A percentile compares a stretch with the other conserved stretches of the same genome.
Conservation (phyloP, 2,329 filamentous ascomycete species). For the Fusarium pseudocircinatum region DNA sequence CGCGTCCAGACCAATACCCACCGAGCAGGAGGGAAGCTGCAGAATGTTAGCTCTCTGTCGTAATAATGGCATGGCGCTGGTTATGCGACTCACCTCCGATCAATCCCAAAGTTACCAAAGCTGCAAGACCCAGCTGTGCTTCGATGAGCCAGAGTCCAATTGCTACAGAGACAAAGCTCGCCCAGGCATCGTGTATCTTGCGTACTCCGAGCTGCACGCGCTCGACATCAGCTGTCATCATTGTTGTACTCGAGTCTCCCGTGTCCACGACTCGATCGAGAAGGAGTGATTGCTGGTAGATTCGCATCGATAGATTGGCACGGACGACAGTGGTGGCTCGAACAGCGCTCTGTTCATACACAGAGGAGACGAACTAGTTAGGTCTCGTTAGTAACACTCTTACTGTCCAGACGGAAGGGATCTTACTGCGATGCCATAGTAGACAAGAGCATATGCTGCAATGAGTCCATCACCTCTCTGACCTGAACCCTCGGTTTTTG, state of each 20-base stretch:
- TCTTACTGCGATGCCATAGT: background rate
- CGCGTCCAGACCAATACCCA: background rate
- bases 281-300: background rate
- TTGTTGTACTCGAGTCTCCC: background rate
- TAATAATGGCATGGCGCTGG: background rate
- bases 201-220: background rate
- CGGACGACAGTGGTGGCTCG: background rate
- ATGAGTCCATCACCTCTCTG: background rate
- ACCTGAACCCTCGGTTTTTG: background rate
- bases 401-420: fast-evolving
- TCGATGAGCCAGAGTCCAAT: background rate
- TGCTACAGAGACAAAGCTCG: background rate
- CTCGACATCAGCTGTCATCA: background rate
- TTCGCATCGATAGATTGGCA: background rate
- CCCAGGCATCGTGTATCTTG: background rate
- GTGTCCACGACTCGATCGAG: background rate
- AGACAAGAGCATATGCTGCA: background rate
- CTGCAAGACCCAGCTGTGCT: background rate
- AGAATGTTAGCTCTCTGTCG: background rate
- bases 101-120: fast-evolving
- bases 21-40: fast-evolving
- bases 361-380: background rate
- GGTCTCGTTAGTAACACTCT: fast-evolving
- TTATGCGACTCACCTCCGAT: background rate
- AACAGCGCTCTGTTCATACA: background rate